These are phyloP conservation scores for Novakomyces olei DNA, from an alignment of 805 yeast species.

Conservation along the genomic window DNA sequence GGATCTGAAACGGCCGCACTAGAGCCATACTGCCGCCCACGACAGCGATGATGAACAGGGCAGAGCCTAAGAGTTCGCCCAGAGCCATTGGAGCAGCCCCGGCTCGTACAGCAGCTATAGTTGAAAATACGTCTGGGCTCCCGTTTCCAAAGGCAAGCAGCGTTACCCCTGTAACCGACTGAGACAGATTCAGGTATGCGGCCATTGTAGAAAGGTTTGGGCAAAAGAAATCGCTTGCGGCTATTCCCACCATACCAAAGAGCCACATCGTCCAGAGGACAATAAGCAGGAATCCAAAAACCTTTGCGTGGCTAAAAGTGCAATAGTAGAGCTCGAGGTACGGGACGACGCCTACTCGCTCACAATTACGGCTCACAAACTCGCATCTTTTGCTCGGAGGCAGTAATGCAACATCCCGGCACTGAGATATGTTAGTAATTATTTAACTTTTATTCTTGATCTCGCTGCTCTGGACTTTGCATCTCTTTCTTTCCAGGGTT, in stretches of 20 bases:
- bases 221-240: constrained; percentile 65
- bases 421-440: too few species aligned
- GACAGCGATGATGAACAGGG: constrained; percentile 57
- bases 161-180: constrained; percentile 57
- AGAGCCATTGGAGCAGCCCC: constrained; percentile 60
- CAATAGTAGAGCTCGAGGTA: constrained; percentile 12
- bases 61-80: constrained; percentile 82
- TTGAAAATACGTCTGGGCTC: constrained; percentile 69
- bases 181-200: constrained; percentile 37
- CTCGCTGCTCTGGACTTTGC: too few species aligned
- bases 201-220: constrained; percentile 58
- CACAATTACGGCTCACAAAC: too few species aligned
- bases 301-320: constrained; percentile 4
- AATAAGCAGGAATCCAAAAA: constrained; percentile 8
- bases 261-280: constrained; percentile 19
- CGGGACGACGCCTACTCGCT: constrained; percentile 7
- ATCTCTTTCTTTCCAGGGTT: too few species aligned
- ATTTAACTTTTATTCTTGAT: too few species aligned
- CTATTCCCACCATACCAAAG: constrained; percentile 45
- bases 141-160: constrained; percentile 82
- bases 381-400: too few species aligned
- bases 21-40: constrained; percentile 64
- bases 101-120: constrained; percentile 56
- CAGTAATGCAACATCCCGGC: too few species aligned
- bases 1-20: constrained; percentile 39